Evolutionary conservation across 371 early-diverging fungal genomes (phyloP), one percentile per base, ranked within the genome.

Genomic region (Mortierella sp.): DNA sequence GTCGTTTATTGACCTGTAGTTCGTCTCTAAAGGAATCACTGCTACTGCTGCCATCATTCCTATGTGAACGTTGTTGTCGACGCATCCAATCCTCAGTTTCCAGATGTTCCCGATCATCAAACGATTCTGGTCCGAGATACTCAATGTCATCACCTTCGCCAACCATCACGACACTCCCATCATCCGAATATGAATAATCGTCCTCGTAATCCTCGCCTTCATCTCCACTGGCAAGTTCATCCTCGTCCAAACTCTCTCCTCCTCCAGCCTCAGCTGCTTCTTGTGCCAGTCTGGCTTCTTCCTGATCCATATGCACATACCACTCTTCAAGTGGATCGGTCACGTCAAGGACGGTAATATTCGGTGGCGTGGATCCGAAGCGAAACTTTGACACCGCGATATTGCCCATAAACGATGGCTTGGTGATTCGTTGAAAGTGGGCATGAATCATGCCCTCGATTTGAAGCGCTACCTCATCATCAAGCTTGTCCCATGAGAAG

Each of bases 261-360:
- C 73, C 78, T 5, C 75, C 84, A 11, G 76, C 81, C 26, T 83
- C 80, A 4, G 75, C 70, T 32, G 73, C 81, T 39, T 72, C 77
- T 32, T 81, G 76, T 18, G 80, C 83, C 16, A 80, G 67, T 5
- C 78, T 70, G 1, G 67, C 78, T n/a, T 78, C 78, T 20, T 88
- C 87, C 30, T 90, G 91, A 45, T 87, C 88, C 59, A 88, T 88
- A 18, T 86, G 85, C 28, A 90, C 80, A 79, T 98, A 98, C 83
- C 97, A 97, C 83, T 97, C 98, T 9, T 95, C 91, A 47, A 93
- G 90, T 0, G 97, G 97, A 66, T 96, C 96, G 22, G 93, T 92
- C 24, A 98, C 89, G 64, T 96, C 93, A 10, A 86, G 86, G 22
- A 97, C 93, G 60, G 93, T 93, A n/a, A 97, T 78, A 26, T 89